Conservation (phyloP, 495 filamentous ascomycete species). For the Xylaria flabelliformis region DNA sequence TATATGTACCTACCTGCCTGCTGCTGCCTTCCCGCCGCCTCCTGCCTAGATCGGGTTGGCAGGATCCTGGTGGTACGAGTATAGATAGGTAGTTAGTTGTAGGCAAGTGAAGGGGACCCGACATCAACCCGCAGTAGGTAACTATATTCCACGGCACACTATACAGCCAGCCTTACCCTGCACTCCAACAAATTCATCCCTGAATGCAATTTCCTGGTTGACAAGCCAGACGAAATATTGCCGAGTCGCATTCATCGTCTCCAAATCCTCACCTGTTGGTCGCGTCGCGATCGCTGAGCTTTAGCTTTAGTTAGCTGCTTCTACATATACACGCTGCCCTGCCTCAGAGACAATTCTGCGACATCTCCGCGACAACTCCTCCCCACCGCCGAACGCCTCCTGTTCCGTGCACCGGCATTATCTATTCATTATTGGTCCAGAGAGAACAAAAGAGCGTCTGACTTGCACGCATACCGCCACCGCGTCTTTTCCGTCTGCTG, state of each 20-base stretch:
- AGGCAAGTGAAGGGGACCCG: neutral
- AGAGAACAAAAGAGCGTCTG: neutral
- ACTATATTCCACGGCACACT: neutral
- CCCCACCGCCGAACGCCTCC: constrained; percentile 10
- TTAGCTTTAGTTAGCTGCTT: too few relatives aligned
- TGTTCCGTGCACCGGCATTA: neutral
- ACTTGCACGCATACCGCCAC: constrained; percentile 6
- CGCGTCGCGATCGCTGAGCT: neutral
- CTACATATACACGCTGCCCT: constrained; percentile 8
- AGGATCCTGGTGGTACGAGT: neutral
- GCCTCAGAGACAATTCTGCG: constrained; percentile 21
- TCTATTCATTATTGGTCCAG: neutral
- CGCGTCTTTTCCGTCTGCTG: neutral
- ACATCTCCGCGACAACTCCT: constrained; percentile 5
- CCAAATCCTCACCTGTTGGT: neutral
- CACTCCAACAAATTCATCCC: neutral
- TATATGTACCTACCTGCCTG: neutral
- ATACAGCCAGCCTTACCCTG: constrained; percentile 1
- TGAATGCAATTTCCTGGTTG: constrained; percentile 7
- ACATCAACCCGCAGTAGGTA: neutral
- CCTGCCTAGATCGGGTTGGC: neutral
- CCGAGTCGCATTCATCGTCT: neutral
- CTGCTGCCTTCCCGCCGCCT: constrained; percentile 6
- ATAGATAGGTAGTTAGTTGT: neutral
- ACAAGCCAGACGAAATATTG: too few relatives aligned